phyloP scores from a whole-genome alignment of 2,329 filamentous ascomycete genomes.

The Sclerotinia minor region DNA sequence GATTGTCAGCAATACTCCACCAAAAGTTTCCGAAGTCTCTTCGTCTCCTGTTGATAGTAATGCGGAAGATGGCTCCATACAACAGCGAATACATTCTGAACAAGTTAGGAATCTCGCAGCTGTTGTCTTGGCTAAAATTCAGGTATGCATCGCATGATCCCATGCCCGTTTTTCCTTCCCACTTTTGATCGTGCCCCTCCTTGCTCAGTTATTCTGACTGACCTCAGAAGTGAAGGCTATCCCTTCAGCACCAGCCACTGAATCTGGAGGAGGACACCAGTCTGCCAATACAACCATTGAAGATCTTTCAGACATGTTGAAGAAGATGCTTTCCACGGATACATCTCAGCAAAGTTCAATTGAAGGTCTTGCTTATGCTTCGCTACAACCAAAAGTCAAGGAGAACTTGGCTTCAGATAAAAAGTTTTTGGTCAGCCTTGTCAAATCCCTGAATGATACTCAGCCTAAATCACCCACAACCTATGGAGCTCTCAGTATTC shows the following conservation, averaged over 20 bases:
- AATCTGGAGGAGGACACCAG: slow-evolving; percentile 45
- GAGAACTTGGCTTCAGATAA: slow-evolving; percentile 72
- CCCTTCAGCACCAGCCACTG: slow-evolving; percentile 35
- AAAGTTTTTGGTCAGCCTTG: slow-evolving; percentile 67
- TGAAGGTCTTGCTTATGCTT: slow-evolving; percentile 90
- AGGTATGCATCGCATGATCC: slow-evolving; percentile 49
- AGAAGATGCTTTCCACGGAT: slow-evolving; percentile 64
- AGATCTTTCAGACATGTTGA: slow-evolving; percentile 64
- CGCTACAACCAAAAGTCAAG: slow-evolving; percentile 81
- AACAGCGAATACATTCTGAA: slow-evolving; percentile 53
- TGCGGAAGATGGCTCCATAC: slow-evolving; percentile 39
- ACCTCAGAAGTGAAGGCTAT: slow-evolving; percentile 43
- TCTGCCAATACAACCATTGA: slow-evolving; percentile 62
- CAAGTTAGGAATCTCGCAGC: slow-evolving; percentile 66
- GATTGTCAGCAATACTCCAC: slow-evolving; percentile 71
- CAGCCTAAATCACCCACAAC: slow-evolving; percentile 68
- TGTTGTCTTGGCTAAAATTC: slow-evolving; percentile 73
- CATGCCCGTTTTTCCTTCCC: too few species aligned
- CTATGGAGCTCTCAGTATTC: slow-evolving; percentile 83
- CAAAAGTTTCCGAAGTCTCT: slow-evolving; percentile 46
- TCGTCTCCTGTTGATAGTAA: slow-evolving; percentile 31
- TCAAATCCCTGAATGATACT: slow-evolving; percentile 60
- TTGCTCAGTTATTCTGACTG: slow-evolving; percentile 38
- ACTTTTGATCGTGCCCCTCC: slow-evolving; percentile 30
- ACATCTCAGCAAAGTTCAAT: slow-evolving; percentile 68